phyloP scores from a whole-genome alignment of 2,329 filamentous ascomycete species.

The Lojkania enalia region DNA sequence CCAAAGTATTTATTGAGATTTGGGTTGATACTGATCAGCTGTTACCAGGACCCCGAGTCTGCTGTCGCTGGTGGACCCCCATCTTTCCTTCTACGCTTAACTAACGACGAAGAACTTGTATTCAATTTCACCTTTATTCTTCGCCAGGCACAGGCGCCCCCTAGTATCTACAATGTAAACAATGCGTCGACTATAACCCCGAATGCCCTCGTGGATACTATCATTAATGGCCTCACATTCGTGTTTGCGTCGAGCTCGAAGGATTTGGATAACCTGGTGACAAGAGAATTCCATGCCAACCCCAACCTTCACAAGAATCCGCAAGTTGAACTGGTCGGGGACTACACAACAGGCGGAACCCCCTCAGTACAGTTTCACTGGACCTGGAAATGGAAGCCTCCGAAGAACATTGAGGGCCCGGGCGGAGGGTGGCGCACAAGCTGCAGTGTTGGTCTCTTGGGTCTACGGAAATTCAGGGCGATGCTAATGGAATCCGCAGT shows the following conservation, averaged over 20 bases:
- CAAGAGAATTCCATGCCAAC: slow-evolving; percentile 93
- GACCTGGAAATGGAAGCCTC: slow-evolving; percentile 96
- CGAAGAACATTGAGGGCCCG: slow-evolving; percentile 76
- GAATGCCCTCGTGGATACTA: slow-evolving; percentile 62
- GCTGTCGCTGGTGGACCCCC: slow-evolving; percentile 52
- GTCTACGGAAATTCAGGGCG: neutral
- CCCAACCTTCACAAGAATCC: slow-evolving; percentile 97
- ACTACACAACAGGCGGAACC: slow-evolving; percentile 82
- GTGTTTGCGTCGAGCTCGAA: slow-evolving; percentile 82
- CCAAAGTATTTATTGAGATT: neutral
- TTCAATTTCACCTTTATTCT: slow-evolving; percentile 93
- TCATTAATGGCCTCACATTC: slow-evolving; percentile 87
- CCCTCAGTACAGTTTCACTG: slow-evolving; percentile 87
- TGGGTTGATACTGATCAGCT: neutral
- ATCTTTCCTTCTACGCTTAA: slow-evolving; percentile 81
- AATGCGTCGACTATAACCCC: slow-evolving; percentile 56
- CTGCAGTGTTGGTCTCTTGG: slow-evolving; percentile 69
- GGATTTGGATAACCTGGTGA: slow-evolving; percentile 92
- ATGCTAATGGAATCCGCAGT: slow-evolving; percentile 56
- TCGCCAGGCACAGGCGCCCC: slow-evolving; percentile 54
- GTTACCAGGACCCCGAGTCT: slow-evolving; percentile 75
- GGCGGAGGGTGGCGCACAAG: slow-evolving; percentile 94
- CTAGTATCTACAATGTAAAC: slow-evolving; percentile 45
- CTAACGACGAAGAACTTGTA: slow-evolving; percentile 86
- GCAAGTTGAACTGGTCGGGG: slow-evolving; percentile 93